Evolutionary conservation across 257 asterid genomes (phyloP).

Genomic region (Solanum boliviense): DNA sequence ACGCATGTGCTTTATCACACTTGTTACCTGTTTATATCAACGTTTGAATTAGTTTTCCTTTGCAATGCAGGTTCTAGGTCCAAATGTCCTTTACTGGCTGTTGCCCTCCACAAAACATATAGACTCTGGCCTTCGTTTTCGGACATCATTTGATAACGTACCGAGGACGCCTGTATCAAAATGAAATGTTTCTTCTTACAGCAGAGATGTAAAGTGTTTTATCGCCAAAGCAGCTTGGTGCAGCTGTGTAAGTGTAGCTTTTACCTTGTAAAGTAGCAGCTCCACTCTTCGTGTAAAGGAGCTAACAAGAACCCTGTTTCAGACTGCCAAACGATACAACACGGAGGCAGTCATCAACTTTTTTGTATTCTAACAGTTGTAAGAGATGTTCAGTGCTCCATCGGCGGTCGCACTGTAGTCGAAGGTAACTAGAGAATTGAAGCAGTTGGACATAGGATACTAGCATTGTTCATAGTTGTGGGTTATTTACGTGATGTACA

Average conservation of each 20-base stretch:
- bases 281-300: not conserved
- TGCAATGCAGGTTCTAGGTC: conserved; percentile 67
- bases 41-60: not conserved
- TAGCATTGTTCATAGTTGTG: not conserved
- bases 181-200: not conserved
- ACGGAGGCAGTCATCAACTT: not conserved
- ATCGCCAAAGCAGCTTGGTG: not conserved
- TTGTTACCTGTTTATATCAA: not conserved
- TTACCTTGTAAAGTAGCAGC: not conserved
- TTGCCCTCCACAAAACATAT: conserved; percentile 52
- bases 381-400: not conserved
- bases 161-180: conserved; percentile 9
- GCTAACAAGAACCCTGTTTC: not conserved
- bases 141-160: conserved; percentile 31
- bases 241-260: not conserved
- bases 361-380: not conserved
- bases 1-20: not conserved
- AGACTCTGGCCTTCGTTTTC: conserved; percentile 64
- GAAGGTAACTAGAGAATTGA: not conserved
- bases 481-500: not conserved
- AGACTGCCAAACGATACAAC: not conserved
- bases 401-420: not conserved
- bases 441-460: not conserved
- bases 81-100: conserved; percentile 60
- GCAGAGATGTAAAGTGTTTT: not conserved